Evolutionary conservation across 2,329 filamentous ascomycete genomes (phyloP).

Genomic region (Cercospora sojina): DNA sequence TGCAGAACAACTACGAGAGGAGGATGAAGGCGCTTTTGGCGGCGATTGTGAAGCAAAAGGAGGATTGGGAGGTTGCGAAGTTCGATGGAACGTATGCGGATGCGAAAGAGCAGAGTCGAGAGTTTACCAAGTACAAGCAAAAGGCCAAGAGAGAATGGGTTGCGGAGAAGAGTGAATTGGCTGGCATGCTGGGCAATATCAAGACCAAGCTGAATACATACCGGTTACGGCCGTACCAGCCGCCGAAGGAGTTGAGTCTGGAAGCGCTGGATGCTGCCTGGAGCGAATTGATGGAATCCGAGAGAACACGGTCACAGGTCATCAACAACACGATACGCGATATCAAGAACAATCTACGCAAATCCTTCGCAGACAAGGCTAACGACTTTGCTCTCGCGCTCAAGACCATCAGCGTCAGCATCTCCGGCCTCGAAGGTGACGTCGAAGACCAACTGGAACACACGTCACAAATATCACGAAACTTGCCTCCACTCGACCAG

Average conservation of each 20-base stretch:
- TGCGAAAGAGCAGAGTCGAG: slow-evolving; percentile 78
- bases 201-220: slow-evolving; percentile 98
- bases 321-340: slow-evolving; percentile 99
- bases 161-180: slow-evolving; percentile 93
- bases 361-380: slow-evolving; percentile 93
- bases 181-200: slow-evolving; percentile 92
- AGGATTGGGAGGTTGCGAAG: slow-evolving; percentile 72
- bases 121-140: slow-evolving; percentile 87
- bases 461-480: slow-evolving; percentile 80
- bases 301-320: slow-evolving; percentile 83
- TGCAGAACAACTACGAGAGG: slow-evolving; percentile 94
- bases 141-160: slow-evolving; percentile 94
- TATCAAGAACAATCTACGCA: slow-evolving; percentile 92
- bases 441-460: slow-evolving; percentile 92
- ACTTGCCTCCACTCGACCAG: slow-evolving; percentile 81
- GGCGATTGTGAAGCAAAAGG: slow-evolving; percentile 69
- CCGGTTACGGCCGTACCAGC: slow-evolving; percentile 83
- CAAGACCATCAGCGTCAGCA: slow-evolving; percentile 90
- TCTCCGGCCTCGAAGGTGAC: slow-evolving; percentile 95
- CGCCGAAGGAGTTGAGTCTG: slow-evolving; percentile 76
- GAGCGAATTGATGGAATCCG: slow-evolving; percentile 73
- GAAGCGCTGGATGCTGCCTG: slow-evolving; percentile 82
- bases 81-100: slow-evolving; percentile 93
- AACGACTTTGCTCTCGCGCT: slow-evolving; percentile 96
- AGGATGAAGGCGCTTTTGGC: slow-evolving; percentile 81